Conservation (phyloP, 202 grass and related monocot species). For the Carex arenaria region DNA sequence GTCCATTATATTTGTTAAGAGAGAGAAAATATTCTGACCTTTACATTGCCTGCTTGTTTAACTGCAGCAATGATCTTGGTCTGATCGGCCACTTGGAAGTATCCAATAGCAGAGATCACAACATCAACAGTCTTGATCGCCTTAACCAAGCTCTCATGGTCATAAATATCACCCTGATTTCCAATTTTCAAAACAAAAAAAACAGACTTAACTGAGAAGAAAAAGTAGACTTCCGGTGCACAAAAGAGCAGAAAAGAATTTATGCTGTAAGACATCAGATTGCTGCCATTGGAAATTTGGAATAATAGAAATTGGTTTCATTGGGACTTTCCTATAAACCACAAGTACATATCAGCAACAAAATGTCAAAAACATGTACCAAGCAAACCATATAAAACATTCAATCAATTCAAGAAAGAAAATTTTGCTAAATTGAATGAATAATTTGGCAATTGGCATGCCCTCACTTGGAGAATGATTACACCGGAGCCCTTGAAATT, state of each 20-base stretch:
- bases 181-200: background rate
- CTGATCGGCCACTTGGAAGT: conserved; percentile 44
- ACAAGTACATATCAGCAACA: background rate
- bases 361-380: background rate
- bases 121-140: conserved; percentile 46
- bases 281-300: background rate
- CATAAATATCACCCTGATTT: conserved; percentile 53
- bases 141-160: conserved; percentile 41
- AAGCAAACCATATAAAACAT: background rate
- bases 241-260: background rate
- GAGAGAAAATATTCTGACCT: conserved; percentile 26
- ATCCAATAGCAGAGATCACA: conserved; percentile 59
- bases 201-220: background rate
- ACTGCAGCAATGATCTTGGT: conserved; percentile 54
- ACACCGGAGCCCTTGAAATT: conserved; percentile 23
- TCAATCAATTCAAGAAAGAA: background rate
- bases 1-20: background rate
- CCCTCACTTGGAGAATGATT: conserved; percentile 30
- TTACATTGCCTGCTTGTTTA: conserved; percentile 55
- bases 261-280: background rate
- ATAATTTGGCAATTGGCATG: too few relatives aligned
- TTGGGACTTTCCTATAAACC: background rate
- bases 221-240: background rate
- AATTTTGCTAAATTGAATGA: background rate
- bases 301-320: background rate